phyloP scores from a whole-genome alignment of 129 eudicot species.

The Pseudognaphalium luteoalbum region DNA sequence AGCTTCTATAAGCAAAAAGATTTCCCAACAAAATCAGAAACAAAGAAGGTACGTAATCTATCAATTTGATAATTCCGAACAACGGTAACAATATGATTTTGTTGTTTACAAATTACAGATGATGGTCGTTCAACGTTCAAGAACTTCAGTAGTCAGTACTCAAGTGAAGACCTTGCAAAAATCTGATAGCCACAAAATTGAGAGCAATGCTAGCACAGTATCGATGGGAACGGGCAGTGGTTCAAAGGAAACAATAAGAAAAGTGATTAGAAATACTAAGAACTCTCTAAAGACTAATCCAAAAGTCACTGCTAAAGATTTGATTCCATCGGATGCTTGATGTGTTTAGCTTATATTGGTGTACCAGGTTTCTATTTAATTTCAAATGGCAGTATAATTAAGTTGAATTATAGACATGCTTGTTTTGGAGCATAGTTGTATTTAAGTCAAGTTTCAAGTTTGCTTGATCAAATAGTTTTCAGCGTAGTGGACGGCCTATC shows the following conservation, averaged over 20 bases:
- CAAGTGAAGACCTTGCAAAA: conserved; percentile 21
- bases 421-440: too few species aligned
- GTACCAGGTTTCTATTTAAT: too few species aligned
- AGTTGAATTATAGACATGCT: too few species aligned
- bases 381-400: too few species aligned
- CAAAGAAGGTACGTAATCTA: conserved; percentile 20
- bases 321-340: too few species aligned
- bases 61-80: neutral
- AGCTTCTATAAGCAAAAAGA: conserved; percentile 35
- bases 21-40: conserved; percentile 1
- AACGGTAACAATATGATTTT: neutral
- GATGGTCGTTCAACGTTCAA: conserved; percentile 3
- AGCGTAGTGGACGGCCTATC: too few species aligned
- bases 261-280: conserved; percentile 21
- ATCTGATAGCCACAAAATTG: conserved; percentile 21
- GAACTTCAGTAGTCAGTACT: conserved; percentile 17
- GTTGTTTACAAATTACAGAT: neutral
- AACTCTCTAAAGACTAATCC: conserved; percentile 4
- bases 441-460: too few species aligned
- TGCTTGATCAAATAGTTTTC: too few species aligned
- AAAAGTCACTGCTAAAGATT: conserved; percentile 5
- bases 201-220: conserved; percentile 17
- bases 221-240: conserved; percentile 9
- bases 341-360: too few species aligned
- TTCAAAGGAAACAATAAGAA: conserved; percentile 32